These are phyloP conservation scores for Austroboletus niveus DNA, from an alignment of 1,284 basidiomycete species.

Conservation along the genomic window DNA sequence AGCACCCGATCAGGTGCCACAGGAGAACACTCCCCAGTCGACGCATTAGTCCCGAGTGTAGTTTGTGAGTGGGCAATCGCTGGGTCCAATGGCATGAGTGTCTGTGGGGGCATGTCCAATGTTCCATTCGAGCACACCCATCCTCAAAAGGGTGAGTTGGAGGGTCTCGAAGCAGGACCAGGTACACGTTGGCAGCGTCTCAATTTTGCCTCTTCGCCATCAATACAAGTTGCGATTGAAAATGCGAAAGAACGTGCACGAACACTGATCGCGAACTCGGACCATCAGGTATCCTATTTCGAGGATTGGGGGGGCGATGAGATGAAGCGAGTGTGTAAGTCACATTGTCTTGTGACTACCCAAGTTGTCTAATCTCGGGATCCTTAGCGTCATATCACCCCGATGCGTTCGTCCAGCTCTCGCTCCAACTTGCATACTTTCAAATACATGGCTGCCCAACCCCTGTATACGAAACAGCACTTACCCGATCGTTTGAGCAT, in stretches of 20 bases:
- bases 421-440: slow-evolving; percentile 91
- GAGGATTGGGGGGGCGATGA: slow-evolving; percentile 86
- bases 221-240: slow-evolving; percentile 56
- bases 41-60: slow-evolving; percentile 90
- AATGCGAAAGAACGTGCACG: slow-evolving; percentile 61
- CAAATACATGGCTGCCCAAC: slow-evolving; percentile 75
- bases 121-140: slow-evolving; percentile 12
- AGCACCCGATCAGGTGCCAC: slow-evolving; percentile 84
- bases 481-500: slow-evolving; percentile 88
- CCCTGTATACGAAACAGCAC: slow-evolving; percentile 93
- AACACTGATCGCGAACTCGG: slow-evolving; percentile 73
- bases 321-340: slow-evolving; percentile 80
- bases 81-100: slow-evolving; percentile 18
- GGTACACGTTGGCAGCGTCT: slow-evolving; percentile 57
- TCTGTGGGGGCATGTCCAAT: slow-evolving; percentile 22
- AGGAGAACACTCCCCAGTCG: slow-evolving; percentile 92
- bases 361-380: too few species aligned
- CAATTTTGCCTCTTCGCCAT: slow-evolving; percentile 75
- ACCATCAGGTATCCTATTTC: slow-evolving; percentile 85
- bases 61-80: slow-evolving; percentile 81
- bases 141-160: slow-evolving; percentile 1
- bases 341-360: neutral
- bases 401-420: slow-evolving; percentile 93
- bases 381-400: slow-evolving; percentile 69
- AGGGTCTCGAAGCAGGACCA: slow-evolving; percentile 9